Base-by-base conservation (phyloP, 1,139 yeast genomes). In the Geotrichum histeridarum region DNA sequence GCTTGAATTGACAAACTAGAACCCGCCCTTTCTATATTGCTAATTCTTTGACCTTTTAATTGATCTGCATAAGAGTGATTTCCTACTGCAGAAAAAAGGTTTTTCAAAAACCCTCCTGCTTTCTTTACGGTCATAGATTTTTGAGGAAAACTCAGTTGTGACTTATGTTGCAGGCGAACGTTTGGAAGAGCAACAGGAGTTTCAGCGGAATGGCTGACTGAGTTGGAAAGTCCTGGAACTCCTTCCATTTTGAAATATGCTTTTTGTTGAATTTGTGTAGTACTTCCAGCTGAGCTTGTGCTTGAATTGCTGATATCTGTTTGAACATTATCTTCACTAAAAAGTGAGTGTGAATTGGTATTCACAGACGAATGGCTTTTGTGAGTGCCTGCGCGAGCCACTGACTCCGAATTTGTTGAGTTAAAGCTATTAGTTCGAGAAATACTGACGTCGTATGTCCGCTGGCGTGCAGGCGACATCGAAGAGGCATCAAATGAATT, bases 241-340 rank as follows among this genome's bases (percentile, higher is more conserved):
- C 50, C 42, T 18, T 51, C 53, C 51, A 50, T 41, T 22, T 50
- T 49, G 43, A 44, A 50, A 32, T 41, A 46, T 8, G 27, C 44
- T 22, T 50, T 47, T 15, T 43, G 43, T 1, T 51, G 52, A 7
- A 45, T 36, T 15, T 43, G 38, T 9, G 45, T 15, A 4, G 83
- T 81, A 11, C 95, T 86, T 0, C 95, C 95, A 2, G 96, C 96
- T 63, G 94, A 85, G 0, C 95, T 87, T 4, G 95, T 95, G 72
- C 94, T 85, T 56, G 86, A 79, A 65, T 86, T 93, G 44, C 80
- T 76, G 69, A 76, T 66, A 9, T 73, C 65, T 7, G 78, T 73
- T 2, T 65, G 63, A 2, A 63, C 59, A 6, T 67, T 61, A 48
- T 64, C 60, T 36, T 54, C 50, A 42, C 64, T 61, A 14, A 56